Evolutionary conservation across 257 asterid species (phyloP).

Genomic region (Leptodermis oblonga): DNA sequence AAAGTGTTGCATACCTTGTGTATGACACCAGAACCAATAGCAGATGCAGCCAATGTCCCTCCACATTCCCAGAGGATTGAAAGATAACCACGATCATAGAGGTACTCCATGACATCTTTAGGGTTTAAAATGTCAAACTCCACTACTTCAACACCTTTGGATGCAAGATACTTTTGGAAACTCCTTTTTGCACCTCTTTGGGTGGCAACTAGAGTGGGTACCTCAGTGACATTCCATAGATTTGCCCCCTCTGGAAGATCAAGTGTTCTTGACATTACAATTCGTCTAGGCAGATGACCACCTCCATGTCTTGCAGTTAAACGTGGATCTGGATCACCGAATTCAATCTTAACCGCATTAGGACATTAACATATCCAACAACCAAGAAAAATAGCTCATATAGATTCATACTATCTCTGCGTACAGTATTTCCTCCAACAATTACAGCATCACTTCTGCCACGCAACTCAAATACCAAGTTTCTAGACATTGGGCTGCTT

Average conservation of each 20-base stretch:
- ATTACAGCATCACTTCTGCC: slow-evolving; percentile 98
- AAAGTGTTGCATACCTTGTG: slow-evolving; percentile 57
- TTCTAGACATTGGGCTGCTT: slow-evolving; percentile 82
- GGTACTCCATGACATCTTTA: slow-evolving; percentile 73
- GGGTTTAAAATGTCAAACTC: slow-evolving; percentile 92
- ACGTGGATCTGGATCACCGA: slow-evolving; percentile 70
- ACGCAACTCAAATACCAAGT: slow-evolving; percentile 77
- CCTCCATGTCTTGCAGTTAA: slow-evolving; percentile 96
- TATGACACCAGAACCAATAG: slow-evolving; percentile 78
- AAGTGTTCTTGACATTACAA: slow-evolving; percentile 88
- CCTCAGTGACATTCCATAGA: slow-evolving; percentile 87
- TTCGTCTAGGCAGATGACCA: slow-evolving; percentile 85
- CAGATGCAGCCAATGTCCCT: slow-evolving; percentile 94
- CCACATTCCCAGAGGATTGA: slow-evolving; percentile 98
- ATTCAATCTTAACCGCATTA: slow-evolving; percentile 25
- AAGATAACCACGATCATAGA: slow-evolving; percentile 89
- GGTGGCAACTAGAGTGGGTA: slow-evolving; percentile 78
- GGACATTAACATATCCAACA: slow-evolving; percentile 14
- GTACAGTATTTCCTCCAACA: slow-evolving; percentile 98
- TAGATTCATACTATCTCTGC: slow-evolving; percentile 81
- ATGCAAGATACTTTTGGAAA: slow-evolving; percentile 84
- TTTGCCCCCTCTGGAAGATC: slow-evolving; percentile 88
- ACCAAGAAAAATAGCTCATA: slow-evolving; percentile 24
- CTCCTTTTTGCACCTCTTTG: slow-evolving; percentile 92
- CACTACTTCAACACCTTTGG: slow-evolving; percentile 93